A percentile compares a stretch with the other conserved stretches of the same genome.
phyloP scores from a whole-genome alignment of 805 yeast species.

The Candida ipomoeae region DNA sequence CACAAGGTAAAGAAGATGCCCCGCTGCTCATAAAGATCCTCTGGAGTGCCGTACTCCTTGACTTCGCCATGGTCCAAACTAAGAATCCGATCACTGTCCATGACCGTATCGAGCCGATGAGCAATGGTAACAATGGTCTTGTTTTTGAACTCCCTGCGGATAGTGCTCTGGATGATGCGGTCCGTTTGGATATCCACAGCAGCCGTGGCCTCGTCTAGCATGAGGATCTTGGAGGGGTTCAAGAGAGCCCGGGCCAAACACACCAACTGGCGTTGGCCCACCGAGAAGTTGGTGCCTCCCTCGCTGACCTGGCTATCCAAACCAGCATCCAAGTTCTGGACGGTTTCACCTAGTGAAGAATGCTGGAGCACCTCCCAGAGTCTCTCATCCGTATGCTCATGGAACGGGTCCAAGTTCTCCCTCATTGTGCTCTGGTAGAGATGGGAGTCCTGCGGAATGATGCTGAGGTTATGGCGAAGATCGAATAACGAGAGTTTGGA shows the following conservation, averaged over 20 bases:
- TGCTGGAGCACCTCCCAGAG: constrained; percentile 23
- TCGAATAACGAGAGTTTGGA: constrained; percentile 17
- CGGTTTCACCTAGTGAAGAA: constrained; percentile 19
- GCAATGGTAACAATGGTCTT: constrained; percentile 28
- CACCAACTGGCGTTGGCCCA: constrained; percentile 24
- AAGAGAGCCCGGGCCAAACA: constrained; percentile 24
- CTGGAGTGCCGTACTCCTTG: constrained; percentile 40
- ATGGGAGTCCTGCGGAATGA: constrained; percentile 27
- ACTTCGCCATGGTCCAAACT: constrained; percentile 24
- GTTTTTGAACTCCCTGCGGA: constrained; percentile 22
- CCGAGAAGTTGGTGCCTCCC: constrained; percentile 25
- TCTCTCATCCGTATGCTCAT: constrained; percentile 20
- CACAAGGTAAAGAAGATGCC: constrained; percentile 53
- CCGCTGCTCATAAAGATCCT: constrained; percentile 37
- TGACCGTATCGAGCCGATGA: constrained; percentile 25
- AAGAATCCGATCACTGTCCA: constrained; percentile 26
- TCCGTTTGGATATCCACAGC: constrained; percentile 26
- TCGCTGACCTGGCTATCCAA: constrained; percentile 19
- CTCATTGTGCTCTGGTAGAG: constrained; percentile 23
- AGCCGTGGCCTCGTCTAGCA: constrained; percentile 27
- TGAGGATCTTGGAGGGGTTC: constrained; percentile 13
- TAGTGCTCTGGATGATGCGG: constrained; percentile 25
- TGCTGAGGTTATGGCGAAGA: constrained; percentile 22
- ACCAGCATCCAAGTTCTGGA: constrained; percentile 16
- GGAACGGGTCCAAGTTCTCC: constrained; percentile 64